A percentile compares a stretch with the other conserved stretches of the same genome.
These are phyloP conservation scores for Colletotrichum sp. DNA, from an alignment of 2,329 filamentous ascomycete genomes.

Conservation along the genomic window DNA sequence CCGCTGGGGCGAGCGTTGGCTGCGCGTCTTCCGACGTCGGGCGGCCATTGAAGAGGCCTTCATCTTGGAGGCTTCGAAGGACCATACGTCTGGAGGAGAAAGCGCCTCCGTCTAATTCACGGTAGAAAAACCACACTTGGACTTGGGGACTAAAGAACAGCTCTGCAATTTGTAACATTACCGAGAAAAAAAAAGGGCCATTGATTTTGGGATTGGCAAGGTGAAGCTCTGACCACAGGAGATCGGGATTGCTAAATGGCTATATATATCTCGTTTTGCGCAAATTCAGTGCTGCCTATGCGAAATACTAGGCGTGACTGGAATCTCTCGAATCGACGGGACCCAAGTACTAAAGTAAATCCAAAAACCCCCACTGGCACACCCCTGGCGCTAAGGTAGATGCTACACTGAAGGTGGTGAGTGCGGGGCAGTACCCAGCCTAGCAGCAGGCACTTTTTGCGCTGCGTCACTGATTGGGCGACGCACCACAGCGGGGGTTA, in stretches of 20 bases:
- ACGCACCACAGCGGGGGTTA: constrained; percentile 8
- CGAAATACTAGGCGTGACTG: not conserved
- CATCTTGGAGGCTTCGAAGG: constrained; percentile 39
- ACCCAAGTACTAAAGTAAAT: not conserved
- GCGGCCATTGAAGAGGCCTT: constrained; percentile 84
- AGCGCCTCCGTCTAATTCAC: not conserved
- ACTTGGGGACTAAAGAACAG: not conserved
- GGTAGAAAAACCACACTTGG: not conserved
- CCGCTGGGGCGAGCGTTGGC: constrained; percentile 86
- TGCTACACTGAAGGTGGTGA: not conserved
- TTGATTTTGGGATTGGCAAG: not conserved
- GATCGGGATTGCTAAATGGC: not conserved
- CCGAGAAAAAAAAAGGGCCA: not conserved
- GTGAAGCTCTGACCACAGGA: not conserved
- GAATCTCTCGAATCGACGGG: not conserved
- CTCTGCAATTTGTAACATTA: constrained; percentile 3
- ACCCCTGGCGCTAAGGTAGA: not conserved
- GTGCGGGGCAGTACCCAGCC: constrained; percentile 16
- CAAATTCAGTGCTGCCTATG: not conserved
- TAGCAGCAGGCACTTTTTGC: constrained; percentile 1
- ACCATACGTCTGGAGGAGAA: not conserved
- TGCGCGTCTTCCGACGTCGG: constrained; percentile 82
- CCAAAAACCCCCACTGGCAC: not conserved
- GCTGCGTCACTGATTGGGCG: constrained; percentile 13
- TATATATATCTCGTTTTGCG: not conserved